Evolutionary conservation across 106 monocot genomes (phyloP).

Genomic region (Chionographis japonica): DNA sequence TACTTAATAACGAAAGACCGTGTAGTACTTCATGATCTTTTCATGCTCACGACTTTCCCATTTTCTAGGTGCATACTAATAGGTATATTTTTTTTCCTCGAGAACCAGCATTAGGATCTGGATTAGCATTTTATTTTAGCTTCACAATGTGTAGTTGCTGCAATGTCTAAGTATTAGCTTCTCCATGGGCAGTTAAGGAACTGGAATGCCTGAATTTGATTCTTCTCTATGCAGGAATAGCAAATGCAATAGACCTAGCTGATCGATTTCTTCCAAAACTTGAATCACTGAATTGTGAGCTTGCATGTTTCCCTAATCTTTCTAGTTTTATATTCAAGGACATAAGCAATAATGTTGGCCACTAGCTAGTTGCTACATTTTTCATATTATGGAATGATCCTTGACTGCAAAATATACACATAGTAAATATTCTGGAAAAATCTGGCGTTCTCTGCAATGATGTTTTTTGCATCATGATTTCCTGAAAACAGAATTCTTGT

Average conservation of each 20-base stretch:
- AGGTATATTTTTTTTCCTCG: constrained; percentile 42
- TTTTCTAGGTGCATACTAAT: constrained; percentile 79
- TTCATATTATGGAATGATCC: too few species aligned
- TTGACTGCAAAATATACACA: too few species aligned
- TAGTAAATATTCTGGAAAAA: too few species aligned
- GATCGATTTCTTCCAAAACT: constrained; percentile 96
- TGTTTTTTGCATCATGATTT: not conserved
- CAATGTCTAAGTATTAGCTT: not conserved
- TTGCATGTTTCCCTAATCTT: constrained; percentile 3
- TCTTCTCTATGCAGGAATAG: constrained; percentile 61
- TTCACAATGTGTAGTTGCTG: not conserved
- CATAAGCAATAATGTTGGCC: too few species aligned
- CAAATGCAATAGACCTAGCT: constrained; percentile 92
- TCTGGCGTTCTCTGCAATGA: not conserved
- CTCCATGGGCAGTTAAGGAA: too few species aligned
- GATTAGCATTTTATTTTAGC: not conserved
- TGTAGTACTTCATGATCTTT: constrained; percentile 86
- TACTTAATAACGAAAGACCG: constrained; percentile 91
- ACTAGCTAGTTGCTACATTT: too few species aligned
- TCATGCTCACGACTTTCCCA: constrained; percentile 88
- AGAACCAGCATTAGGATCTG: not conserved
- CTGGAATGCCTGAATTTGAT: not conserved
- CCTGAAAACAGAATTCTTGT: too few species aligned
- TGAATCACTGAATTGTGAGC: constrained; percentile 88
- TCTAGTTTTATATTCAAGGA: not conserved